Evolutionary conservation across 768 basidiomycete species (phyloP).

Genomic region (Tulasnella sp.): DNA sequence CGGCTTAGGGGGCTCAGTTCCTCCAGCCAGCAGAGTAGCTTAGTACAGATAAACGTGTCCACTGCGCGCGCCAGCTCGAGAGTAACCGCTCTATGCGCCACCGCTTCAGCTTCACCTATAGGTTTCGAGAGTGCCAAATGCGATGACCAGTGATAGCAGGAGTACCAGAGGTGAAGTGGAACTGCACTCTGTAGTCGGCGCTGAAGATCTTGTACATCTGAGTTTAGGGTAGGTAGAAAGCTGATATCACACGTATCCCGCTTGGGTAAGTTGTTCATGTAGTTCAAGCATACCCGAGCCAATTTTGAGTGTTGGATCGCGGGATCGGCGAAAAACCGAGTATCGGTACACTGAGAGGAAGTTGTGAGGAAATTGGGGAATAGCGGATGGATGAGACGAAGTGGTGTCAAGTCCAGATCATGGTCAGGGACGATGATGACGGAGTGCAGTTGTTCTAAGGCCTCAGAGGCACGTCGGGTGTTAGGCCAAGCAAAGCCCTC

Average conservation of each 20-base stretch:
- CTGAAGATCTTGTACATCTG: background rate
- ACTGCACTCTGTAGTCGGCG: background rate
- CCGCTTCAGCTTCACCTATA: background rate
- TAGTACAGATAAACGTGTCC: background rate
- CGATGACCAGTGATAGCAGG: background rate
- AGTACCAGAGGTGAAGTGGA: background rate
- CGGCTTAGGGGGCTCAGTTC: background rate
- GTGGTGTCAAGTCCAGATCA: background rate
- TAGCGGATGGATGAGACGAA: slow-evolving; percentile 12
- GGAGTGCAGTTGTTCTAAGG: background rate
- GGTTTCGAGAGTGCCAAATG: background rate
- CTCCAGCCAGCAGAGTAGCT: slow-evolving; percentile 4
- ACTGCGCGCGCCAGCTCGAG: background rate
- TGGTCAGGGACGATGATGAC: background rate
- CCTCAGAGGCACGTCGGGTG: background rate
- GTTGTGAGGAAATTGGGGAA: slow-evolving; percentile 15
- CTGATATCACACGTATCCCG: background rate
- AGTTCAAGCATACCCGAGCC: background rate
- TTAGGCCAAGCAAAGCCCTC: background rate
- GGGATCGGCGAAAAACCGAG: background rate
- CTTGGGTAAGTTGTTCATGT: background rate
- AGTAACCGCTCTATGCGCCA: too few species aligned
- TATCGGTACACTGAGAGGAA: background rate
- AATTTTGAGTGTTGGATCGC: background rate
- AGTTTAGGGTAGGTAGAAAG: background rate